phyloP scores from a whole-genome alignment of 345 rosid species.

The Syzygium jambos region DNA sequence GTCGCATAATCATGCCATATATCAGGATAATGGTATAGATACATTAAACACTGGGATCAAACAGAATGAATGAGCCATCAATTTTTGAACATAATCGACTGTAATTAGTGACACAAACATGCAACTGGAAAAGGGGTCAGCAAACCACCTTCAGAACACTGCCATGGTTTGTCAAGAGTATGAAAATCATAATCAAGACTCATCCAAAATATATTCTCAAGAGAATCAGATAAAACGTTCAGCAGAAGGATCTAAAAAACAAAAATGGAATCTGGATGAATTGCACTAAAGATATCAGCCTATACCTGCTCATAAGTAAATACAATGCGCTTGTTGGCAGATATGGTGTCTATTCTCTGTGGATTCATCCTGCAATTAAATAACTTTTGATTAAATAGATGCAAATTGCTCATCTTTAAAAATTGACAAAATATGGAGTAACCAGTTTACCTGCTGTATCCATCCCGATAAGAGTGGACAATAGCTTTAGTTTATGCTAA shows the following conservation, averaged over 20 bases:
- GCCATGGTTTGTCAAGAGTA: not conserved
- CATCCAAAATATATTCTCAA: not conserved
- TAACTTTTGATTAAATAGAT: not conserved
- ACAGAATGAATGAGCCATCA: conserved; percentile 7
- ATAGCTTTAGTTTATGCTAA: not conserved
- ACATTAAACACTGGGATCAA: conserved; percentile 77
- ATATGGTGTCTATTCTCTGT: conserved; percentile 75
- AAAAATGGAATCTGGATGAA: not conserved
- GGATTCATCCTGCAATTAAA: conserved; percentile 72
- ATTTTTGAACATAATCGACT: not conserved
- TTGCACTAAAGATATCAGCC: not conserved
- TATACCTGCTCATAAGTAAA: conserved; percentile 91
- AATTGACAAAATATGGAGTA: not conserved
- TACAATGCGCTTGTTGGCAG: conserved; percentile 73
- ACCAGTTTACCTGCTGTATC: not conserved
- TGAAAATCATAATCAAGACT: not conserved
- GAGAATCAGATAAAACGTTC: not conserved
- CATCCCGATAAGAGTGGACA: not conserved
- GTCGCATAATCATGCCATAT: conserved; percentile 93
- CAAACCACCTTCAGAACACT: not conserved
- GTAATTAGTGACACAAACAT: not conserved
- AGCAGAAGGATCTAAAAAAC: not conserved
- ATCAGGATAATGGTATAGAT: conserved; percentile 89
- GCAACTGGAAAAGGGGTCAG: not conserved
- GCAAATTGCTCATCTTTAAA: not conserved